Conservation (phyloP, 768 basidiomycete species). For the Mycena maculata region DNA sequence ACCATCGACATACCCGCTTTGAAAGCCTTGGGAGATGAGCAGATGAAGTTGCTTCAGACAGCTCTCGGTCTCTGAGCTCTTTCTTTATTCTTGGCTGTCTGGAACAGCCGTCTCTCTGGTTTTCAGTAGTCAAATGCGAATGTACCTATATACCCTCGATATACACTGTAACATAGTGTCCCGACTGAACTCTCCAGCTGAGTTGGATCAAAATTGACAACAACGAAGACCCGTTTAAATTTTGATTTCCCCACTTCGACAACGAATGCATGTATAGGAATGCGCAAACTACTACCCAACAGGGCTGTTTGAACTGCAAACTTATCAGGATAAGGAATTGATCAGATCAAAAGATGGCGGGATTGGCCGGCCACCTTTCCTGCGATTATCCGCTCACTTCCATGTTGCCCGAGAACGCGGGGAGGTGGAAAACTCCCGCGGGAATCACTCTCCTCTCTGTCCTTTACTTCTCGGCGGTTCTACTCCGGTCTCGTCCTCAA, state of each 20-base stretch:
- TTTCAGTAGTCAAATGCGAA: not conserved
- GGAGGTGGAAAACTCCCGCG: not conserved
- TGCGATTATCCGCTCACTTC: not conserved
- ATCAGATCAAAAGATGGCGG: too few species aligned
- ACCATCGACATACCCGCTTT: slow-evolving; percentile 38
- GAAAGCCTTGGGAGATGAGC: slow-evolving; percentile 38
- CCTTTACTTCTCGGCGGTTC: not conserved
- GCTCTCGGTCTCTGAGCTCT: slow-evolving; percentile 33
- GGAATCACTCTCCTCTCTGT: not conserved
- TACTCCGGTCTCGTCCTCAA: not conserved
- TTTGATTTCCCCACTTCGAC: too few species aligned
- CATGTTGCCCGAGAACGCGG: not conserved
- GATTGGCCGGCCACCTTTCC: not conserved
- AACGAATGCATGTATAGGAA: too few species aligned
- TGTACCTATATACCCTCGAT: slow-evolving; percentile 21
- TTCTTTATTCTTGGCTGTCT: not conserved
- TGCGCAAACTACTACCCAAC: too few species aligned
- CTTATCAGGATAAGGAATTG: too few species aligned
- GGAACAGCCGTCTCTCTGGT: slow-evolving; percentile 6
- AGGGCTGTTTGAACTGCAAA: not conserved
- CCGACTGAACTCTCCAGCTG: too few species aligned
- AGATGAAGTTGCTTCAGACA: slow-evolving; percentile 32
- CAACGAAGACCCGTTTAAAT: too few species aligned
- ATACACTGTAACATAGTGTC: not conserved
- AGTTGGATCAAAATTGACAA: too few species aligned